These are phyloP conservation scores for Sclerotinia minor DNA, from an alignment of 2,329 filamentous ascomycete genomes.

Conservation along the genomic window DNA sequence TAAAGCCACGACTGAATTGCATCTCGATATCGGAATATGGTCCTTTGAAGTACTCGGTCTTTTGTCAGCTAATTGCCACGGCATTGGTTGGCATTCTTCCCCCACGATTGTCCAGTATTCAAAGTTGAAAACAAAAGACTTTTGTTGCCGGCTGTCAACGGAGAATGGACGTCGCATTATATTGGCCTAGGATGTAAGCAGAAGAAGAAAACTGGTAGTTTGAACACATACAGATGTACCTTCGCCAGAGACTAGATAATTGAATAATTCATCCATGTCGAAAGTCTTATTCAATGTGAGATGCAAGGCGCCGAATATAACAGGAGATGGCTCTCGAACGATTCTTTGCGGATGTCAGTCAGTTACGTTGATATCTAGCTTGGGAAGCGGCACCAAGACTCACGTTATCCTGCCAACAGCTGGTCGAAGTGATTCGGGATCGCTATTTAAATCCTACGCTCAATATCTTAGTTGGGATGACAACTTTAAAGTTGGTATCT, in stretches of 20 bases:
- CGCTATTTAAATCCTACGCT: conserved; percentile 33
- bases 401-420: conserved; percentile 36
- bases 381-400: neutral
- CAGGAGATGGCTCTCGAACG: conserved; percentile 60
- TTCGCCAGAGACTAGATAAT: conserved; percentile 53
- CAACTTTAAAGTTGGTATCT: neutral
- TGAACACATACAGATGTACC: conserved; percentile 47
- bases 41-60: conserved; percentile 43
- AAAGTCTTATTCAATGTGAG: conserved; percentile 58
- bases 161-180: conserved; percentile 31
- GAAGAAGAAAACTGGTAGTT: neutral
- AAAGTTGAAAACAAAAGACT: conserved; percentile 62
- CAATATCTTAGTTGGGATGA: conserved; percentile 14
- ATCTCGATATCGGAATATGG: conserved; percentile 61
- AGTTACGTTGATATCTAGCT: neutral
- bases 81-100: conserved; percentile 55
- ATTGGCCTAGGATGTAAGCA: conserved; percentile 27
- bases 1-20: conserved; percentile 59
- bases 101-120: conserved; percentile 65
- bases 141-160: conserved; percentile 49
- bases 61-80: conserved; percentile 59
- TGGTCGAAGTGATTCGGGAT: conserved; percentile 28
- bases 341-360: conserved; percentile 40
- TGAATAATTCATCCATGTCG: conserved; percentile 62
- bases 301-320: conserved; percentile 60